Evolutionary conservation across 148 eudicot genomes (phyloP).

Genomic region (Suaeda aralocaspica): DNA sequence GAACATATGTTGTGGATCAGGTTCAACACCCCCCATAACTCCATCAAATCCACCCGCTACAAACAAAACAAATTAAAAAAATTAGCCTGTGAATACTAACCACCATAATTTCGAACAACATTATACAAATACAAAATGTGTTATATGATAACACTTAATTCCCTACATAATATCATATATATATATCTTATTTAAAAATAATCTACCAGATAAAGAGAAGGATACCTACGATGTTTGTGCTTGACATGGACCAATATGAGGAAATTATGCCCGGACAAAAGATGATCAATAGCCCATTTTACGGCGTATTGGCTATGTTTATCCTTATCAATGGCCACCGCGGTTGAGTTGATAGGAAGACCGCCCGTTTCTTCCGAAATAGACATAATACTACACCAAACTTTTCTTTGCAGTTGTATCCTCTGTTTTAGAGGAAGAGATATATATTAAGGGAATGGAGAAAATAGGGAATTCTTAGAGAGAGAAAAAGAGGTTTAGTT

Average conservation of each 20-base stretch:
- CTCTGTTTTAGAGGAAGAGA: background rate
- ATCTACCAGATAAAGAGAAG: conserved; percentile 1
- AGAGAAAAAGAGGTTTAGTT: conserved; percentile 10
- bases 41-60: conserved; percentile 27
- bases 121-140: background rate
- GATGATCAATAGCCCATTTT: conserved; percentile 57
- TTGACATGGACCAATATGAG: conserved; percentile 46
- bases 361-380: background rate
- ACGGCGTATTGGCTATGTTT: conserved; percentile 52
- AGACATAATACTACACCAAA: conserved; percentile 22
- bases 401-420: background rate
- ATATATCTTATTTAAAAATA: background rate
- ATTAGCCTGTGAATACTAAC: background rate
- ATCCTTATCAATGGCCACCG: conserved; percentile 56
- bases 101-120: background rate
- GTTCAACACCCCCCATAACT: conserved; percentile 14
- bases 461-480: background rate
- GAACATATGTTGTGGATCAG: conserved; percentile 40
- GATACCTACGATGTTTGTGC: conserved; percentile 43
- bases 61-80: conserved; percentile 7
- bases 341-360: conserved; percentile 21
- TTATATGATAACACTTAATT: background rate
- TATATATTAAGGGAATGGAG: background rate
- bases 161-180: background rate
- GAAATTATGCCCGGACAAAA: conserved; percentile 18